A percentile compares a stretch with the other conserved stretches of the same genome.
Evolutionary conservation across 495 filamentous ascomycete genomes (phyloP).

Genomic region (Trypethelium eluteriae): DNA sequence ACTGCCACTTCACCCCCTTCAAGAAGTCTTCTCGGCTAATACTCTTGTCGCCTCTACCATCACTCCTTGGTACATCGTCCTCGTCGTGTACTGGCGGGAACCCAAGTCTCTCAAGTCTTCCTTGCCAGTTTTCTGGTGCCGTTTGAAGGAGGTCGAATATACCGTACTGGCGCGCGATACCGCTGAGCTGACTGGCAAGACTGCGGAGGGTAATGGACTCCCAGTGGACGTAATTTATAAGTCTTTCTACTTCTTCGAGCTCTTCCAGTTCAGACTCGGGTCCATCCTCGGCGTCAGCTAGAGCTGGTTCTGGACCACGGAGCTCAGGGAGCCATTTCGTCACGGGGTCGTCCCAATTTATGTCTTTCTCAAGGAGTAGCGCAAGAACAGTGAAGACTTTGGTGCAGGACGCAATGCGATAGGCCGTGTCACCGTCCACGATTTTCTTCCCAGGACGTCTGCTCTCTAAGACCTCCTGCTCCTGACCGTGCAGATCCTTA

Average conservation of each 20-base stretch:
- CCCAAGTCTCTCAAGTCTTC: conserved; percentile 19
- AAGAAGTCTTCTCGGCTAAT: conserved; percentile 25
- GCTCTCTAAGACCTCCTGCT: too few relatives aligned
- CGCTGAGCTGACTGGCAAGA: conserved; percentile 34
- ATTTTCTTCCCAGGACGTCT: conserved; percentile 12
- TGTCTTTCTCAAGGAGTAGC: conserved; percentile 32
- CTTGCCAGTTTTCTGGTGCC: conserved; percentile 13
- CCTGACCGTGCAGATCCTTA: too few relatives aligned
- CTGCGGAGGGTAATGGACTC: conserved; percentile 34
- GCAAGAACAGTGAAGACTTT: conserved; percentile 35
- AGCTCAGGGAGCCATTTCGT: conserved; percentile 30
- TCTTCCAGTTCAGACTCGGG: neutral
- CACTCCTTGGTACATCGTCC: conserved; percentile 7
- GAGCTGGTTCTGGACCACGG: neutral
- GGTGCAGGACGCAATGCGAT: conserved; percentile 35
- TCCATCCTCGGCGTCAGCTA: neutral
- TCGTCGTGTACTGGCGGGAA: conserved; percentile 34
- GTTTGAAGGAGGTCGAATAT: conserved; percentile 27
- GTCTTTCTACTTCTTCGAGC: neutral
- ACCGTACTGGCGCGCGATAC: conserved; percentile 31
- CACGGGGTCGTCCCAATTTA: conserved; percentile 32
- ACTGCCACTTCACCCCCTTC: conserved; percentile 14
- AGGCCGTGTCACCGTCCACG: conserved; percentile 31
- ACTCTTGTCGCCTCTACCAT: neutral
- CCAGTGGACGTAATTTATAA: conserved; percentile 24